These are phyloP conservation scores for Hymenoscyphus albidus DNA, from an alignment of 2,329 filamentous ascomycete genomes.

Conservation along the genomic window DNA sequence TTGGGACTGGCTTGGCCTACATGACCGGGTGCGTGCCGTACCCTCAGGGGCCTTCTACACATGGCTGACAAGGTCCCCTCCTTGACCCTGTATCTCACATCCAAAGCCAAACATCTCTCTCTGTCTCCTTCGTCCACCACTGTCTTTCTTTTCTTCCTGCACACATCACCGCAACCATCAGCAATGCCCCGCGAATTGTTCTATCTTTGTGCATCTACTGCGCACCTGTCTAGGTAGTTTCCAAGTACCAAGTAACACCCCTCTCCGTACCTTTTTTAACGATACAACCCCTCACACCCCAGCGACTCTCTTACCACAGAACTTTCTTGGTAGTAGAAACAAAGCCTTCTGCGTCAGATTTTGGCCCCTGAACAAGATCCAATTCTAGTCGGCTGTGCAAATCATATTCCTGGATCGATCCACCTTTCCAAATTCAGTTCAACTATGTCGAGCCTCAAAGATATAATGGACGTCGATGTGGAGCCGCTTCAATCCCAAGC, in stretches of 20 bases:
- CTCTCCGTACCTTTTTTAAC: conserved; percentile 19
- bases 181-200: conserved; percentile 34
- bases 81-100: not conserved
- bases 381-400: conserved; percentile 34
- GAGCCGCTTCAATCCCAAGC: conserved; percentile 35
- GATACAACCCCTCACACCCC: conserved; percentile 4
- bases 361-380: conserved; percentile 28
- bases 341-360: conserved; percentile 27
- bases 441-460: conserved; percentile 36
- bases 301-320: conserved; percentile 23
- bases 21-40: not conserved
- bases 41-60: conserved; percentile 1
- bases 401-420: conserved; percentile 26
- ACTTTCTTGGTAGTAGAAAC: conserved; percentile 21
- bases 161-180: conserved; percentile 27
- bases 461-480: conserved; percentile 38
- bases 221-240: conserved; percentile 24
- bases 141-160: conserved; percentile 20
- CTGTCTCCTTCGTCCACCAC: conserved; percentile 9
- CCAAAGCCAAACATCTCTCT: conserved; percentile 2
- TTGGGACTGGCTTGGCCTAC: conserved; percentile 1
- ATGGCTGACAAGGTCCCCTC: conserved; percentile 1
- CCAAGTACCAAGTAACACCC: conserved; percentile 24
- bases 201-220: conserved; percentile 34
- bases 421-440: conserved; percentile 29